Base-by-base conservation (phyloP, 108 stramenopile species). In the Cyclotella atomus region DNA sequence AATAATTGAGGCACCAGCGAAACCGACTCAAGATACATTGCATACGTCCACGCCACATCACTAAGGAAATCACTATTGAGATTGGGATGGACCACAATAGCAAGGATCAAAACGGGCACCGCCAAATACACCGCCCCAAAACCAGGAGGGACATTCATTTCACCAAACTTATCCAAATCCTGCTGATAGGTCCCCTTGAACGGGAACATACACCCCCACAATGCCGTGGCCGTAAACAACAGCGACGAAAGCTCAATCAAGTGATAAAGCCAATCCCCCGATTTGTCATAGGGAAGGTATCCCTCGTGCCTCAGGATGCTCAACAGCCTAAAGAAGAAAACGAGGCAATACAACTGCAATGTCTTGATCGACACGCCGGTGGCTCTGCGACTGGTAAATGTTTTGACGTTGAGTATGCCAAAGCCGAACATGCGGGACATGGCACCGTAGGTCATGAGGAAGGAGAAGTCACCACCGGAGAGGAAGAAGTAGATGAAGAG, bases 211-310 rank as follows among this genome's bases (percentile, higher is more conserved):
- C 94, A 92, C 23, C 91, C 93, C 56, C 80, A 95, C 21, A 97
- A 64, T 38, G 95, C 89, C 19, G 65, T 68, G 7, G 71, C 70
- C 6, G 97, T 96, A 32, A 97, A 87, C 17, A 84, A 16, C n/a
- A 99, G 78, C 28, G 92, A 81, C 75, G 84, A 77, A 52, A 91
- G 84, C 80, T 99, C 99, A 57, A 97, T 91, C 14, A 89, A 63
- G 71, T 98, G 98, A 84, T 99, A 99, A 46, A 98, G 82, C 97
- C 97, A 98, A 76, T 98, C 98, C 38, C 99, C 99, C 25, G 93
- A 94, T 71, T 97, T 95, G 78, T 99, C 99, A 72, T 97, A 99
- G n/a, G 99, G 99, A 23, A 99, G 84, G 73, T 99, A 98, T 19
- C 99, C 99, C 79, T 98, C 96, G 84, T 98, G 97, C 41, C 96